phyloP scores from a whole-genome alignment of 306 rosid species.

The Rosa rugosa region DNA sequence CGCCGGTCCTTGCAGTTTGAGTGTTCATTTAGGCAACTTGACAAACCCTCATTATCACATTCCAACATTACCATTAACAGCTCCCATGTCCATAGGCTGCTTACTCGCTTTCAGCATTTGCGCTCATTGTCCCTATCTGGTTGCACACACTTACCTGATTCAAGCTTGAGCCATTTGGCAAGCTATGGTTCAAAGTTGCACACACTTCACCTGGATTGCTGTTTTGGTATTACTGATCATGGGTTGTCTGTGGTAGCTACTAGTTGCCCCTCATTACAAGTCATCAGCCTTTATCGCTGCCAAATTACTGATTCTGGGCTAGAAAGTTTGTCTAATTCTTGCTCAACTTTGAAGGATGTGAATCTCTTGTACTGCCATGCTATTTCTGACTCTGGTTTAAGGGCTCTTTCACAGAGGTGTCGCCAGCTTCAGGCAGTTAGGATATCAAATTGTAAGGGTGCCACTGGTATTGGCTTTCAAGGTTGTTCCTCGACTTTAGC shows the following conservation, averaged over 20 bases:
- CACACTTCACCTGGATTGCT: constrained; percentile 50
- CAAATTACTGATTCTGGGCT: constrained; percentile 48
- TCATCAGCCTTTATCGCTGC: constrained; percentile 57
- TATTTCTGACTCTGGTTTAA: constrained; percentile 51
- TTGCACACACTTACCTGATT: constrained; percentile 50
- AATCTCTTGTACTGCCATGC: constrained; percentile 50
- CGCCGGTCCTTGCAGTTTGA: constrained; percentile 48
- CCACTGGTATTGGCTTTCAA: constrained; percentile 46
- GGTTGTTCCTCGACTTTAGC: constrained; percentile 57
- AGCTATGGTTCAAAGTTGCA: constrained; percentile 51
- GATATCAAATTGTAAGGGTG: constrained; percentile 42
- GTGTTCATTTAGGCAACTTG: constrained; percentile 41
- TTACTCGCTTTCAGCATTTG: constrained; percentile 57
- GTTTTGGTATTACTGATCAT: constrained; percentile 48
- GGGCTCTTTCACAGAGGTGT: constrained; percentile 41
- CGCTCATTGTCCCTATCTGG: constrained; percentile 56
- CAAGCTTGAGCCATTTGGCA: constrained; percentile 41
- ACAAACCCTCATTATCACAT: constrained; percentile 31
- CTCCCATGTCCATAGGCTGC: constrained; percentile 44
- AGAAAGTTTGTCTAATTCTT: constrained; percentile 39
- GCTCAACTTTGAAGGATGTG: constrained; percentile 44
- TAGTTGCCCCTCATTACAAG: constrained; percentile 42
- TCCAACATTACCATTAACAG: constrained; percentile 27
- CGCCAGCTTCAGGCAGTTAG: constrained; percentile 45
- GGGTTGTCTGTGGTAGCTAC: constrained; percentile 50